A percentile compares a stretch with the other conserved stretches of the same genome.
Evolutionary conservation across 345 rosid genomes (phyloP).

Genomic region (Clausena lansium): DNA sequence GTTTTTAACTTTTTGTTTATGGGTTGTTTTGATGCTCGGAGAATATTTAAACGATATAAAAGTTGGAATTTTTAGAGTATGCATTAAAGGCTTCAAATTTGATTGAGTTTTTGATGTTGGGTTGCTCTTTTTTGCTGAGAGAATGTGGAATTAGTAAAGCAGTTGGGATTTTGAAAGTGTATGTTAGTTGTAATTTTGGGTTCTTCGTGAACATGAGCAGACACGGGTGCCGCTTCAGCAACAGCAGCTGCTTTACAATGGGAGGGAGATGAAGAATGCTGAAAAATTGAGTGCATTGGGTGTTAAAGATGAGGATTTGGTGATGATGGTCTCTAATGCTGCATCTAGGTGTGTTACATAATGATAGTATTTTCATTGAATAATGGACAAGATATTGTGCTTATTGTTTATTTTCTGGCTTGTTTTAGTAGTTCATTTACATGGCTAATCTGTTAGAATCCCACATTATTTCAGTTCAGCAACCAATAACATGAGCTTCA

Average conservation of each 20-base stretch:
- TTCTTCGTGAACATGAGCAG: conserved; percentile 40
- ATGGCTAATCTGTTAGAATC: conserved; percentile 3
- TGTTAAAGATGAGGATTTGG: conserved; percentile 83
- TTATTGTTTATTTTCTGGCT: background rate
- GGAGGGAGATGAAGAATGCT: conserved; percentile 69
- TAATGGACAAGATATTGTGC: background rate
- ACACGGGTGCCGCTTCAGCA: conserved; percentile 78
- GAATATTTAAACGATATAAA: background rate
- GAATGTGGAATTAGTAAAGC: too few species aligned
- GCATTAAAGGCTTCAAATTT: too few species aligned
- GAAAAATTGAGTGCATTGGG: conserved; percentile 87
- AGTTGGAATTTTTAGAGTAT: background rate
- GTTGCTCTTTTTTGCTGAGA: too few species aligned
- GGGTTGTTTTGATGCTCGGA: background rate
- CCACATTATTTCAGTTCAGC: conserved; percentile 45
- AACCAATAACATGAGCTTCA: conserved; percentile 49
- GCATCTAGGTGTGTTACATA: conserved; percentile 40
- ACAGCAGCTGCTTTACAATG: conserved; percentile 85
- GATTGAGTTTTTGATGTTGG: too few species aligned
- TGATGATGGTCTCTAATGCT: conserved; percentile 82
- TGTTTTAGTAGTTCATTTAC: background rate
- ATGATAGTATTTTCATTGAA: background rate
- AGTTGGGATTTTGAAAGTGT: background rate
- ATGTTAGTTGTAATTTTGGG: background rate
- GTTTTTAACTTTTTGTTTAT: background rate